Conservation (phyloP, 1,139 yeast species). For the Keqinozyma sinolaborantium region DNA sequence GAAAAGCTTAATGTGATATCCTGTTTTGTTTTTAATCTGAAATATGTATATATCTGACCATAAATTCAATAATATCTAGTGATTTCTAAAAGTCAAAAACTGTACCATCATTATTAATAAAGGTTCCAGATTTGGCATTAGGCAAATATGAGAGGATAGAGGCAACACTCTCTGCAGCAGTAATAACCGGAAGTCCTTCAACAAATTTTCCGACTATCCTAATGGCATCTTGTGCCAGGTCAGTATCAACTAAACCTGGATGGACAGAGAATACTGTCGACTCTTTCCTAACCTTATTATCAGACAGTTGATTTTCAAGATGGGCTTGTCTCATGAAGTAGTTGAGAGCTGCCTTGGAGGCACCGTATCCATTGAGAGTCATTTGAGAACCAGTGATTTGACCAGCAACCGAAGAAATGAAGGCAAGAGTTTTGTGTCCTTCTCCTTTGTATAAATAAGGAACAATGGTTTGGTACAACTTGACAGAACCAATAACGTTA, state of each 20-base stretch:
- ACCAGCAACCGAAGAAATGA: slow-evolving; percentile 5
- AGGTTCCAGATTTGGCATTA: too few relatives aligned
- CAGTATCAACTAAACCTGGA: slow-evolving; percentile 11
- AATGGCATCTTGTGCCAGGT: slow-evolving; percentile 4
- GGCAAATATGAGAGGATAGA: too few relatives aligned
- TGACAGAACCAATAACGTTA: slow-evolving; percentile 6
- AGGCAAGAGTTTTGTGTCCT: slow-evolving; percentile 2
- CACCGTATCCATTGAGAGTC: slow-evolving; percentile 4
- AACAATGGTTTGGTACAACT: slow-evolving; percentile 6
- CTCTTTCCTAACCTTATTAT: slow-evolving; percentile 3
- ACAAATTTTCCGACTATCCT: slow-evolving; percentile 1
- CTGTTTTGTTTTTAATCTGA: too few relatives aligned
- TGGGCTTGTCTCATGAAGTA: slow-evolving; percentile 3
- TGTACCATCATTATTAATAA: too few relatives aligned
- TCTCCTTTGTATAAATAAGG: slow-evolving; percentile 6
- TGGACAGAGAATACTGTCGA: slow-evolving; percentile 7
- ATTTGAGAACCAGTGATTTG: too few relatives aligned
- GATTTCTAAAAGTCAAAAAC: too few relatives aligned
- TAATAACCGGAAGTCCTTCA: slow-evolving; percentile 2
- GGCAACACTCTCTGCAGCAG: slow-evolving; percentile 3
- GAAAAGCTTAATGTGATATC: too few relatives aligned
- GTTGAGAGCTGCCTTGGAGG: slow-evolving; percentile 7
- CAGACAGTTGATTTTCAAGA: background rate
- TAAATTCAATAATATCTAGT: too few relatives aligned
- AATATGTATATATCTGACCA: too few relatives aligned